Percentiles rank a stretch among this genome's conserved stretches.
Evolutionary conservation across 306 rosid species (phyloP).

Genomic region (Corylus heterophylla): DNA sequence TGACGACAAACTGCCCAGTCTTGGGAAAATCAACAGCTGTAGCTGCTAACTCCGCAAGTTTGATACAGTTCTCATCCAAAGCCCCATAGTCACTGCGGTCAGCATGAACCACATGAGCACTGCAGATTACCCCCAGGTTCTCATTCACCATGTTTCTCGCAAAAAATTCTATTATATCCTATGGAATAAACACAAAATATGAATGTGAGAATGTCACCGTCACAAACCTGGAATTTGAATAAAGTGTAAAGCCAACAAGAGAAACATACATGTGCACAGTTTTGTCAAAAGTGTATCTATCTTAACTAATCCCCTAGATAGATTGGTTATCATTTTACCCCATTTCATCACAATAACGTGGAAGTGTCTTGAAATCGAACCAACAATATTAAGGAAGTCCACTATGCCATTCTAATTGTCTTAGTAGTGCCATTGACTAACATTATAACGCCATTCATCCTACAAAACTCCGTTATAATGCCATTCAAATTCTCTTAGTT

Average conservation of each 20-base stretch:
- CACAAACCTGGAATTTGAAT: constrained; percentile 4
- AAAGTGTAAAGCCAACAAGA: background rate
- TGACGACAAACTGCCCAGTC: constrained; percentile 65
- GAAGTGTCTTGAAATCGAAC: background rate
- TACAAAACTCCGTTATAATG: background rate
- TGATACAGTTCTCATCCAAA: constrained; percentile 59
- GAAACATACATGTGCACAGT: background rate
- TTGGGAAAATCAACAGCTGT: constrained; percentile 89
- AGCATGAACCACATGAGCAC: constrained; percentile 96
- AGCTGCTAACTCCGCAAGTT: constrained; percentile 80
- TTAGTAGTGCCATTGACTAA: constrained; percentile 1
- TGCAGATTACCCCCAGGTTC: constrained; percentile 74
- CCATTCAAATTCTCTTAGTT: background rate
- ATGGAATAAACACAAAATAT: constrained; percentile 34
- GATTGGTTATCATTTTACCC: background rate
- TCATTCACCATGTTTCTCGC: constrained; percentile 74
- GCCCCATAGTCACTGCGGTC: constrained; percentile 74
- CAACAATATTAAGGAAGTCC: constrained; percentile 1
- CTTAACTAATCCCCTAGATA: background rate
- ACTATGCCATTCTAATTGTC: background rate
- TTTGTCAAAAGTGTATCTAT: background rate
- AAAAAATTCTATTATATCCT: constrained; percentile 69
- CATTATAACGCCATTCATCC: background rate
- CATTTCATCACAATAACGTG: background rate
- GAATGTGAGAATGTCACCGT: background rate